Conservation (phyloP, 768 basidiomycete species). For the Cantharellus cinnabarinus region DNA sequence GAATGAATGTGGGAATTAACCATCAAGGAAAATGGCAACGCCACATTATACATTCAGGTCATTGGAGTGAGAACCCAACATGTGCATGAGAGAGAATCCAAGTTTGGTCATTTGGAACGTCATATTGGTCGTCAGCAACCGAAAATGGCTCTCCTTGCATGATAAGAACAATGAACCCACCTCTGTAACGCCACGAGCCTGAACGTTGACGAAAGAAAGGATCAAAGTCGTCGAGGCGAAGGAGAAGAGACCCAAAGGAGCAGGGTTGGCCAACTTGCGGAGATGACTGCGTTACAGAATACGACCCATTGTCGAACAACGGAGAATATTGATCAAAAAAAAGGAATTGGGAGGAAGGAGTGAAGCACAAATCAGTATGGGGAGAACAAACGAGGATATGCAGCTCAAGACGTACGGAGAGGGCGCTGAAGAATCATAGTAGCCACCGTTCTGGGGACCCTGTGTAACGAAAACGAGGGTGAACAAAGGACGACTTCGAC, state of each 20-base stretch:
- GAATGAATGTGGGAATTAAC: neutral
- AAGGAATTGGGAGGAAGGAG: too few relatives aligned
- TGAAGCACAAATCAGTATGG: too few relatives aligned
- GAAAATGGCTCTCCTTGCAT: neutral
- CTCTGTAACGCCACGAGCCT: conserved; percentile 28
- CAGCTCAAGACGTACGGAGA: too few relatives aligned
- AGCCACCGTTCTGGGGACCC: too few relatives aligned
- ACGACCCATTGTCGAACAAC: too few relatives aligned
- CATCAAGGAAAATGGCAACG: neutral
- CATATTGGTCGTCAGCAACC: neutral
- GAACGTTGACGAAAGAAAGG: conserved; percentile 51
- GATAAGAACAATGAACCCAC: neutral
- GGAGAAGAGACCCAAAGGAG: conserved; percentile 48
- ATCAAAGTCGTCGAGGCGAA: conserved; percentile 74
- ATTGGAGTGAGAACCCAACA: neutral
- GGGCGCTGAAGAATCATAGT: too few relatives aligned
- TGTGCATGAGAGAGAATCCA: neutral
- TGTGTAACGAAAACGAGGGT: too few relatives aligned
- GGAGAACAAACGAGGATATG: too few relatives aligned
- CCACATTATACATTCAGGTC: neutral
- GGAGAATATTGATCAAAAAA: too few relatives aligned
- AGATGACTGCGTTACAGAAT: neutral
- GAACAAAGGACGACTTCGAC: neutral
- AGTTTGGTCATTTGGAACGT: too few relatives aligned
- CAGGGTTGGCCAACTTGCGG: conserved; percentile 37